Evolutionary conservation across 1,139 yeast genomes (phyloP), one percentile per base, ranked within the genome.

Genomic region (Geotrichum aggregatum): DNA sequence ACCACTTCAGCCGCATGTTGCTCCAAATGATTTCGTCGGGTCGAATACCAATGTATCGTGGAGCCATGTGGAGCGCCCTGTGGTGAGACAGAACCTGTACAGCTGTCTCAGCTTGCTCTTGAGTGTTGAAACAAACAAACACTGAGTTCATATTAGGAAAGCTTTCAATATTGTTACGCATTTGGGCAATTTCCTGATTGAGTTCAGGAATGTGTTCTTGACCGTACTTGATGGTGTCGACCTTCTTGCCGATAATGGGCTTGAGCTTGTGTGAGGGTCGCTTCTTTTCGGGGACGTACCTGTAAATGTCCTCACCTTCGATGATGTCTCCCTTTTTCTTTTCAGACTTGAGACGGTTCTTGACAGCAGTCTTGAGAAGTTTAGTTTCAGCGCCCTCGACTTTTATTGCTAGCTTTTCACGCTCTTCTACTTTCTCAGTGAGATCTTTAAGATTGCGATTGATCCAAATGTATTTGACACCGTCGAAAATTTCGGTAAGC

Each of bases 51-150:
- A 79, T 77, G 59, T 73, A 74, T 44, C 86, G 76, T 34, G 87
- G 87, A 21, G 77, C 69, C 72, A 82, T 74, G 59, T 78, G 80
- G 50, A 85, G 72, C 3, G 89, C 87, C 16, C 72, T 70, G 64
- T 84, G 84, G 69, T 79, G 83, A 11, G 88, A 80, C 28, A 73
- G 59, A 26, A 87, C 80, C 71, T 91, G 98, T 66, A 76, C 82
- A n/a, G 97, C 98, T 59, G 83, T 75, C 70, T 91, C 96, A 39
- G 94, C 87, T 62, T 87, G 87, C 64, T 84, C 82, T 69, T 89
- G 97, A 54, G 89, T 79, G 52, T 86, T 82, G 68, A 92, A 92
- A 66, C 87, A 92, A 49, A 91, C 76, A 66, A 92, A 89, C 18
- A 86, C 95, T 36, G 96, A 85, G 54, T 70, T 70, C 45, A 69